phyloP scores from a whole-genome alignment of 331 rosid species.

The Malus hybrid region DNA sequence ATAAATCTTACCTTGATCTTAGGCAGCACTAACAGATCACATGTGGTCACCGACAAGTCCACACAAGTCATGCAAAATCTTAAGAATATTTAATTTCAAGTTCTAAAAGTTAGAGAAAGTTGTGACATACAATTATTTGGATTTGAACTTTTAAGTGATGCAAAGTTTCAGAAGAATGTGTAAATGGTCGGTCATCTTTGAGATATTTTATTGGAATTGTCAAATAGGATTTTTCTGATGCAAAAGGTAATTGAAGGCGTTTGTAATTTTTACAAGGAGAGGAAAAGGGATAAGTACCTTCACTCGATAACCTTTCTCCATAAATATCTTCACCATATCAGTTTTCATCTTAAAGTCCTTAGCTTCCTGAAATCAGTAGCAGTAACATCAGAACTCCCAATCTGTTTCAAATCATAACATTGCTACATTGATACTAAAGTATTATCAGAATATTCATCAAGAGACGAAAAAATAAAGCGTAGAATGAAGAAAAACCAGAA shows the following conservation, averaged over 20 bases:
- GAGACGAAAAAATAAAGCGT: neutral
- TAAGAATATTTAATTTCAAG: neutral
- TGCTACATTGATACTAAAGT: neutral
- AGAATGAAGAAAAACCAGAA: neutral
- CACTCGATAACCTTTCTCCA: conserved; percentile 78
- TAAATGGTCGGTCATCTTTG: neutral
- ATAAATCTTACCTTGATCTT: neutral
- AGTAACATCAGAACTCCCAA: conserved; percentile 5
- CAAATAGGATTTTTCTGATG: neutral
- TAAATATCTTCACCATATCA: conserved; percentile 53
- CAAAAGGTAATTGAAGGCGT: neutral
- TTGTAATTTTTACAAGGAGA: neutral
- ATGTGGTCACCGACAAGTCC: neutral
- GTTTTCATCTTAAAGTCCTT: conserved; percentile 79
- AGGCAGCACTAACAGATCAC: neutral
- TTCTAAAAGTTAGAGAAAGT: neutral
- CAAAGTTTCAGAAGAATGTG: neutral
- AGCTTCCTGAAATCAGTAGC: conserved; percentile 49
- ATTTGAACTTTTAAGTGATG: neutral
- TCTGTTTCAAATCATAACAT: neutral
- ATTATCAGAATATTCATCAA: neutral
- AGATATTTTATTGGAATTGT: neutral
- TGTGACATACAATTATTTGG: neutral
- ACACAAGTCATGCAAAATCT: neutral
- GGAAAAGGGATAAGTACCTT: conserved; percentile 45